Evolutionary conservation across 441 rosid genomes (phyloP).

Genomic region (Isatis lusitanica): DNA sequence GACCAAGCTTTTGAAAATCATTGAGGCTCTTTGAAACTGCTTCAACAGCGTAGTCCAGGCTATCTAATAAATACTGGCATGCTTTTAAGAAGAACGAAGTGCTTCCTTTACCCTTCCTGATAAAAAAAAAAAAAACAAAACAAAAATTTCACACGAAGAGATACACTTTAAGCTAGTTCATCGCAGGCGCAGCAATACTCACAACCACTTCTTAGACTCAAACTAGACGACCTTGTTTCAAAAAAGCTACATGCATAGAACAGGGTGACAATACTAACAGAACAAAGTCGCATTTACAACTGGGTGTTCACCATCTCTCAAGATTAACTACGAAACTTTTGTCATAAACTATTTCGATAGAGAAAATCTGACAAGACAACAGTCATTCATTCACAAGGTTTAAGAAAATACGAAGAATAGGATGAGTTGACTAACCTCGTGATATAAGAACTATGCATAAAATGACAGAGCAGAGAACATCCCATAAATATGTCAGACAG

Average conservation of each 20-base stretch:
- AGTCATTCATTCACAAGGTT: slow-evolving; percentile 13
- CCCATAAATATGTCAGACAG: slow-evolving; percentile 62
- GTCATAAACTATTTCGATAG: slow-evolving; percentile 1
- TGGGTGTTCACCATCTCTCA: background rate
- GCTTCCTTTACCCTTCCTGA: slow-evolving; percentile 66
- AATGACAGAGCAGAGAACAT: slow-evolving; percentile 74
- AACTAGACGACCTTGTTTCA: slow-evolving; percentile 17
- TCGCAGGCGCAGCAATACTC: slow-evolving; percentile 10
- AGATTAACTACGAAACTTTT: slow-evolving; percentile 12
- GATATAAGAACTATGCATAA: slow-evolving; percentile 60
- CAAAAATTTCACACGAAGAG: background rate
- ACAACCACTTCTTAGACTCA: slow-evolving; percentile 19
- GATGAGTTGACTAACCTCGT: slow-evolving; percentile 59
- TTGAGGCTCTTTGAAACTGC: slow-evolving; percentile 45
- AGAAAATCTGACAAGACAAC: slow-evolving; percentile 15
- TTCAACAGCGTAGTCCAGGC: slow-evolving; percentile 59
- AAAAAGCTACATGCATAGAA: slow-evolving; percentile 23
- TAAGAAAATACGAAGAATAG: slow-evolving; percentile 8
- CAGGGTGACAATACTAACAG: slow-evolving; percentile 11
- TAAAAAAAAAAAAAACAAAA: slow-evolving; percentile 19
- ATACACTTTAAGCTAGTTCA: slow-evolving; percentile 11
- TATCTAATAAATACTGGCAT: slow-evolving; percentile 55
- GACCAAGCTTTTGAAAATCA: slow-evolving; percentile 58
- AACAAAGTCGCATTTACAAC: slow-evolving; percentile 16
- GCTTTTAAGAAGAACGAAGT: slow-evolving; percentile 60